Evolutionary conservation across 2,329 filamentous ascomycete species (phyloP).

Genomic region (Epichloe glyceriae): DNA sequence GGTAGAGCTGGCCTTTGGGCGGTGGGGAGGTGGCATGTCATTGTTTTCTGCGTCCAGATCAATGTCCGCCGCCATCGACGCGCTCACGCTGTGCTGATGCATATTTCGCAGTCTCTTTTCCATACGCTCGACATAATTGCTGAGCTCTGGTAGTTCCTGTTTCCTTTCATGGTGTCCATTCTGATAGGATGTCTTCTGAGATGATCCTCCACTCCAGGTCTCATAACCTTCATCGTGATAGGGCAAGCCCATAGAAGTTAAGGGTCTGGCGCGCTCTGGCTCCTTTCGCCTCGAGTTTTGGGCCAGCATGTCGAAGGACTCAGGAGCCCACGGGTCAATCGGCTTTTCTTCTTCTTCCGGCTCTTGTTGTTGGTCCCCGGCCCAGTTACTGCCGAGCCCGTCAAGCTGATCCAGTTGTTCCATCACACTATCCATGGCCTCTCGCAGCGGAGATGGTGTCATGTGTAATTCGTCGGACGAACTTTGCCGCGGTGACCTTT

Average conservation of each 20-base stretch:
- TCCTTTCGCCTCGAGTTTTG: constrained; percentile 15
- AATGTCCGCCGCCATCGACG: constrained; percentile 6
- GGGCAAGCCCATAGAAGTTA: constrained; percentile 62
- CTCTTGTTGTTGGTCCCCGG: constrained; percentile 23
- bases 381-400: constrained; percentile 36
- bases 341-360: constrained; percentile 37
- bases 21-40: constrained; percentile 50
- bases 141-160: constrained; percentile 55
- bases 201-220: constrained; percentile 42
- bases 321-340: constrained; percentile 76
- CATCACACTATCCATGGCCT: constrained; percentile 98
- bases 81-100: constrained; percentile 45
- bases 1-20: constrained; percentile 38
- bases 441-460: constrained; percentile 82
- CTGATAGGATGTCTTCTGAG: constrained; percentile 32
- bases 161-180: constrained; percentile 31
- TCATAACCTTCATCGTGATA: constrained; percentile 48
- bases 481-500: constrained; percentile 50
- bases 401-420: constrained; percentile 78
- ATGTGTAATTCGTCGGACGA: constrained; percentile 54
- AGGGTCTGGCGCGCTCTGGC: constrained; percentile 30
- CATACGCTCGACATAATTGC: constrained; percentile 85
- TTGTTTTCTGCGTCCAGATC: constrained; percentile 21
- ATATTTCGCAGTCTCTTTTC: constrained; percentile 65
- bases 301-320: constrained; percentile 56